phyloP scores from a whole-genome alignment of 1,284 basidiomycete species.

The Ganoderma resinaceum region DNA sequence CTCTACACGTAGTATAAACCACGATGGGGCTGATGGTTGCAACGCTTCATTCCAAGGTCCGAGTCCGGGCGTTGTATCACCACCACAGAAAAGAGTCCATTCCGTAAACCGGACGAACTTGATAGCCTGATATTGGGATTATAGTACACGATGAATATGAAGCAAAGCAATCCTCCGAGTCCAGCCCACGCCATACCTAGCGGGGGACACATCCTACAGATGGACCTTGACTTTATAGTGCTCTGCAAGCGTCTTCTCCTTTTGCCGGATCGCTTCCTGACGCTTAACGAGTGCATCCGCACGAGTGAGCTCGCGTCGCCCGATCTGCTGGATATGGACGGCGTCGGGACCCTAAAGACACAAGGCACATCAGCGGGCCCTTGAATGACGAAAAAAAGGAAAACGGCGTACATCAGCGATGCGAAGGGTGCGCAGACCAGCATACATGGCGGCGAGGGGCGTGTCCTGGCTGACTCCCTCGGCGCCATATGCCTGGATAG shows the following conservation, averaged over 20 bases:
- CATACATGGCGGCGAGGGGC: constrained; percentile 81
- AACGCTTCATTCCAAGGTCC: not conserved
- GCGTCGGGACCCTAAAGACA: constrained; percentile 82
- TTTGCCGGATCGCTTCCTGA: constrained; percentile 60
- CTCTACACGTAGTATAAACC: too few species aligned
- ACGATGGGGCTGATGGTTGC: too few species aligned
- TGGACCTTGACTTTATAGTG: constrained; percentile 62
- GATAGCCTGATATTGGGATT: not conserved
- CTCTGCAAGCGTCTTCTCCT: constrained; percentile 63
- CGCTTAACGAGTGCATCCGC: constrained; percentile 62
- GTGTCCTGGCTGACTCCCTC: constrained; percentile 95
- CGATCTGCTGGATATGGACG: constrained; percentile 94
- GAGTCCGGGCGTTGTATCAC: not conserved
- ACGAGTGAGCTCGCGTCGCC: constrained; percentile 83
- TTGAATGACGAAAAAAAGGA: not conserved
- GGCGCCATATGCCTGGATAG: constrained; percentile 94
- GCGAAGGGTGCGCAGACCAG: constrained; percentile 85
- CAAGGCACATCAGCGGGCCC: not conserved
- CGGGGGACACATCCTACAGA: constrained; percentile 9
- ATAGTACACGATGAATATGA: not conserved
- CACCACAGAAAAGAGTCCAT: not conserved
- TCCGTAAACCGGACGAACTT: not conserved
- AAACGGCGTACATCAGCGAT: constrained; percentile 80
- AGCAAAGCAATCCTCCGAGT: constrained; percentile 2
- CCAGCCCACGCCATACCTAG: not conserved